Percentiles rank a stretch among this genome's conserved stretches.
Conservation (phyloP, 495 filamentous ascomycete species). For the Tetracladium marchalianum region DNA sequence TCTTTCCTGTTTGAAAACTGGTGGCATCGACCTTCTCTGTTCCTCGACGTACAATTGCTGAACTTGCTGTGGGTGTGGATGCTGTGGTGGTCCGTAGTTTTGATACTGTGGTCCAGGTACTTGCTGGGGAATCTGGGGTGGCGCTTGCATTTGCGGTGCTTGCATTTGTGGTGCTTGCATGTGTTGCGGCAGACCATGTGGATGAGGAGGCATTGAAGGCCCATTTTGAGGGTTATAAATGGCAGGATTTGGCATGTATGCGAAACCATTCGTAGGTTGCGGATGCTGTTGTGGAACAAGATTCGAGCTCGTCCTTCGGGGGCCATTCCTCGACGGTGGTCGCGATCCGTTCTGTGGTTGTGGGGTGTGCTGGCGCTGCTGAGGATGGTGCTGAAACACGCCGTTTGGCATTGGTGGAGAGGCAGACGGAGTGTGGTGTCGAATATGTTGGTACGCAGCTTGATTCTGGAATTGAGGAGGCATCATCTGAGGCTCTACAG, state of each 20-base stretch:
- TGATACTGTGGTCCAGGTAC: slow-evolving; percentile 19
- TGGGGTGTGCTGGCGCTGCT: slow-evolving; percentile 65
- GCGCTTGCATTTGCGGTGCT: slow-evolving; percentile 5
- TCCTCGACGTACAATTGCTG: slow-evolving; percentile 64
- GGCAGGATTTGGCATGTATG: slow-evolving; percentile 76
- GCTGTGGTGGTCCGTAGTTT: slow-evolving; percentile 29
- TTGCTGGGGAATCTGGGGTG: slow-evolving; percentile 21
- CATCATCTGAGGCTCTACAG: slow-evolving; percentile 44
- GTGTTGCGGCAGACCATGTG: slow-evolving; percentile 27
- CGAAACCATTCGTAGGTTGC: slow-evolving; percentile 64
- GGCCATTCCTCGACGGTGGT: slow-evolving; percentile 74
- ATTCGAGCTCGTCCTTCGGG: slow-evolving; percentile 61
- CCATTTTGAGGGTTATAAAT: slow-evolving; percentile 71
- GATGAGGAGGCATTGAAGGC: slow-evolving; percentile 32
- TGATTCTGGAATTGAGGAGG: slow-evolving; percentile 70
- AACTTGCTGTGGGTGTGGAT: slow-evolving; percentile 38
- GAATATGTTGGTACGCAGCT: slow-evolving; percentile 64
- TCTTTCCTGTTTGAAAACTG: slow-evolving; percentile 37
- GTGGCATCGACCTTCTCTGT: slow-evolving; percentile 52
- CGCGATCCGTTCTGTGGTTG: slow-evolving; percentile 68
- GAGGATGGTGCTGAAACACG: slow-evolving; percentile 45
- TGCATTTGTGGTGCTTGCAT: slow-evolving; percentile 28
- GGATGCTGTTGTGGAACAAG: slow-evolving; percentile 55
- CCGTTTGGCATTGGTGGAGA: slow-evolving; percentile 87
- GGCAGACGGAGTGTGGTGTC: slow-evolving; percentile 72